Conservation (phyloP, 441 rosid genomes). For the Hypseocharis bilobata region DNA sequence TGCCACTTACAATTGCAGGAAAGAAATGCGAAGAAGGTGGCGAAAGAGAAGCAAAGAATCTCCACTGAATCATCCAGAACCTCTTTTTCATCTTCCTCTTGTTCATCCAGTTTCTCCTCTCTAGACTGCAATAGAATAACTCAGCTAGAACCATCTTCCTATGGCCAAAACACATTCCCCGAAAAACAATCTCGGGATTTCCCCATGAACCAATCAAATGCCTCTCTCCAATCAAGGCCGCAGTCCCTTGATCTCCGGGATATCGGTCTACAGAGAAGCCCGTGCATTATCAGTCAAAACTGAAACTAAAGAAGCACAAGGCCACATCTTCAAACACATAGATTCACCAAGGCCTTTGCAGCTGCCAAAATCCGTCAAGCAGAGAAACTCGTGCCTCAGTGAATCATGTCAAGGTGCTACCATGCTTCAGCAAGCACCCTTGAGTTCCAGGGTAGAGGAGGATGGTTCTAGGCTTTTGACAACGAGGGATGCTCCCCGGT, state of each 20-base stretch:
- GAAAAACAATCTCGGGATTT: constrained; percentile 25
- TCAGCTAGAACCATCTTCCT: constrained; percentile 37
- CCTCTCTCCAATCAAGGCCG: constrained; percentile 26
- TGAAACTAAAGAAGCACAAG: constrained; percentile 28
- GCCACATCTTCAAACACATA: constrained; percentile 42
- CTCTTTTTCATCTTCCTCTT: constrained; percentile 64
- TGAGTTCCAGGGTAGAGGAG: constrained; percentile 28
- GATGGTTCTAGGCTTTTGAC: constrained; percentile 27
- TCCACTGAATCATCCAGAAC: constrained; percentile 65
- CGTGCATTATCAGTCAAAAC: constrained; percentile 37
- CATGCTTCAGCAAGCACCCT: constrained; percentile 28
- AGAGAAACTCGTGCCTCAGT: constrained; percentile 31
- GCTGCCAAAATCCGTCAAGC: constrained; percentile 37
- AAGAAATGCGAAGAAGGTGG: constrained; percentile 36
- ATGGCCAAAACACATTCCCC: constrained; percentile 26
- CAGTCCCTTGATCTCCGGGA: constrained; percentile 46
- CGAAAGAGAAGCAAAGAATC: constrained; percentile 46
- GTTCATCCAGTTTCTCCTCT: constrained; percentile 67
- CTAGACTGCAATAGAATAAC: constrained; percentile 43
- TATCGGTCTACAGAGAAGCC: constrained; percentile 52
- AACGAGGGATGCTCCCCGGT: constrained; percentile 56
- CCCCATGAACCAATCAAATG: constrained; percentile 27
- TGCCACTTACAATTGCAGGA: constrained; percentile 44
- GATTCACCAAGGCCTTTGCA: constrained; percentile 62
- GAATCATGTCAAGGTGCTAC: constrained; percentile 40